Evolutionary conservation across 306 rosid species (phyloP), one percentile per base, ranked within the genome.

Genomic region (Leucaena leucocephala): DNA sequence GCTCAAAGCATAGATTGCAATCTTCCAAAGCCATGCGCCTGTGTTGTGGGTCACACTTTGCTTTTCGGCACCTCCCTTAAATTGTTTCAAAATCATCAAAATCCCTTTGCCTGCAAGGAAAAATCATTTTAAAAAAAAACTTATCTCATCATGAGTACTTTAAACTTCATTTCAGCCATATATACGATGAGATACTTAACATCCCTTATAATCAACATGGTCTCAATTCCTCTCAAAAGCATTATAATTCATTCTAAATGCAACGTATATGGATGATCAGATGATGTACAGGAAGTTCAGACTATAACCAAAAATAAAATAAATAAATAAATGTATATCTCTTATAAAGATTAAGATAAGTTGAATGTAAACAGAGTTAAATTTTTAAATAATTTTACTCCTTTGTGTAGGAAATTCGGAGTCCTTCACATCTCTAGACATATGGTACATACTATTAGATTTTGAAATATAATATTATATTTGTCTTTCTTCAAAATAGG

Each of bases 21-120:
- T 84, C 87, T 84, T 90, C 93, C 93, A 93, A 91, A 85, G 86
- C 86, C 61, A 83, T 88, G 98, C 94, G 90, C 86, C 96, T 88
- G 83, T 86, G 67, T 63, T 86, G 98, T 95, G 99, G 99, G 99
- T 80, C 98, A 90, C 69, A 74, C 84, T 38, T 82, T 87, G 83
- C 79, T 74, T 76, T 87, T 67, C 11, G 75, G 48, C 67, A 82
- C 39, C 84, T 46, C 46, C 49, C 76, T 84, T 49, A 59, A 81
- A 79, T 65, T 62, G 78, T 80, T 63, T 35, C 44, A 36, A 63
- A 39, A n/a, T n/a, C n/a, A 66, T 82, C 74, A 40, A 59, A 42
- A 79, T 80, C 81, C 61, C 78, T 69, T 76, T 72, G 3, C 33
- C 80, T 61, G 75, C 73, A 78, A 78, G 55, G 2, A 57, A 57